Evolutionary conservation across 768 basidiomycete species (phyloP), one percentile per base, ranked within the genome.

Genomic region (Naganishia antarctica): DNA sequence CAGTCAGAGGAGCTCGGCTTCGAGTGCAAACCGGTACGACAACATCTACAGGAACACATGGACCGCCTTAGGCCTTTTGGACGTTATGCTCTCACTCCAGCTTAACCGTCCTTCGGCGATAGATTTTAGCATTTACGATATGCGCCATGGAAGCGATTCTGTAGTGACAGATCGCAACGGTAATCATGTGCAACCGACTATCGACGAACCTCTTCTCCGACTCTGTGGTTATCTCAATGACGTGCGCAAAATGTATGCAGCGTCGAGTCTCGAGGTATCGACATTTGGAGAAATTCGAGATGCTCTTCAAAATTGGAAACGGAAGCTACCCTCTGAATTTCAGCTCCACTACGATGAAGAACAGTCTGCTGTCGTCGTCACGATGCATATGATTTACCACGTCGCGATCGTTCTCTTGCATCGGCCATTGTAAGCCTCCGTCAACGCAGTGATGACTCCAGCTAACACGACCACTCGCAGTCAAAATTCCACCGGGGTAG

Each of bases 341-440:
- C 59, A 45, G 43, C 28, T 60, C 28, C 59, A 45, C 18, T 47
- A 34, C 43, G 59, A 60, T 34, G 45, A 60, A 31, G 45, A 44
- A 13, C 59, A 47, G 43, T 32, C 43, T 29, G 32, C 49, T 9
- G 12, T 45, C 13, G 58, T 59, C n/a, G 48, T 61, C 16, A 47
- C 34, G 21, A 49, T 66, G 50, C 65, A 66, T 34, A 44, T 66
- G 65, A 61, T 60, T 16, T 60, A 66, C 51, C 60, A 66, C 31
- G 50, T 60, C 21, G 60, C 65, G 12, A 32, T 62, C 18, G 49
- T 66, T 9, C 43, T 66, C 28, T 40, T 66, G 28, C 61, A 61
- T 29, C 60, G 65, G 18, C 65, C 60, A 31, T 66, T 61, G 64
- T 65, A 40, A 65, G 64, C 15, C 50, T 16, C 21, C 15, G 23